phyloP scores from a whole-genome alignment of 768 basidiomycete genomes.

The Lentinus brumalis region DNA sequence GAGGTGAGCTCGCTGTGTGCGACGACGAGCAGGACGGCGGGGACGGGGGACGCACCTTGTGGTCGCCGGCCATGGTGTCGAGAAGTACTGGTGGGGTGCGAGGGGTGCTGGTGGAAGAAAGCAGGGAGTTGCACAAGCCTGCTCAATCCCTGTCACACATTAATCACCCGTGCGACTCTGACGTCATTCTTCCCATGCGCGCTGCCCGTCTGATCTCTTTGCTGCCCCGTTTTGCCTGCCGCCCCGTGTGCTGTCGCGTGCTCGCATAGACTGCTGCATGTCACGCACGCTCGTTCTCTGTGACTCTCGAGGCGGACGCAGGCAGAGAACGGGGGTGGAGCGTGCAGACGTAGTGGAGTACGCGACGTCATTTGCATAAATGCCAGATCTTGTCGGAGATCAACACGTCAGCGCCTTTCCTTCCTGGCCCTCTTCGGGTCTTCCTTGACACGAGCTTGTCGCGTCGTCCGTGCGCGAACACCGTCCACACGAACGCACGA shows the following conservation, averaged over 20 bases:
- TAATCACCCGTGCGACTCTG: conserved; percentile 21
- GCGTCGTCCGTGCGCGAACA: neutral
- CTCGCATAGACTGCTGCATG: neutral
- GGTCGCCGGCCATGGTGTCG: conserved; percentile 33
- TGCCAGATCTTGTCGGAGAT: conserved; percentile 17
- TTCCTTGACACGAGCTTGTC: neutral
- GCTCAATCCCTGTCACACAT: conserved; percentile 16
- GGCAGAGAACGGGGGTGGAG: conserved; percentile 5
- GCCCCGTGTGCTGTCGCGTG: neutral
- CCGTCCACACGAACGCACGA: neutral
- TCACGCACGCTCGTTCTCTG: neutral
- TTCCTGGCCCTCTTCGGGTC: neutral
- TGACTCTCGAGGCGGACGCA: neutral
- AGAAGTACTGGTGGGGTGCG: conserved; percentile 15
- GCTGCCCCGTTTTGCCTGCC: neutral
- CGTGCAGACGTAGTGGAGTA: conserved; percentile 20
- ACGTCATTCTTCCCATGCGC: conserved; percentile 14
- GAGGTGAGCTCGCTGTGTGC: conserved; percentile 12
- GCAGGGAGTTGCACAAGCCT: conserved; percentile 8
- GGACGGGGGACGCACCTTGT: conserved; percentile 29
- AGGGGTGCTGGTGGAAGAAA: conserved; percentile 21
- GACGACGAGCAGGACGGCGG: conserved; percentile 1
- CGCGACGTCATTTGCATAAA: conserved; percentile 19
- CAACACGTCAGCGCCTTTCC: conserved; percentile 7
- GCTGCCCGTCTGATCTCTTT: neutral